These are phyloP conservation scores for Lentithecium fluviatile DNA, from an alignment of 495 filamentous ascomycete genomes.

Conservation along the genomic window DNA sequence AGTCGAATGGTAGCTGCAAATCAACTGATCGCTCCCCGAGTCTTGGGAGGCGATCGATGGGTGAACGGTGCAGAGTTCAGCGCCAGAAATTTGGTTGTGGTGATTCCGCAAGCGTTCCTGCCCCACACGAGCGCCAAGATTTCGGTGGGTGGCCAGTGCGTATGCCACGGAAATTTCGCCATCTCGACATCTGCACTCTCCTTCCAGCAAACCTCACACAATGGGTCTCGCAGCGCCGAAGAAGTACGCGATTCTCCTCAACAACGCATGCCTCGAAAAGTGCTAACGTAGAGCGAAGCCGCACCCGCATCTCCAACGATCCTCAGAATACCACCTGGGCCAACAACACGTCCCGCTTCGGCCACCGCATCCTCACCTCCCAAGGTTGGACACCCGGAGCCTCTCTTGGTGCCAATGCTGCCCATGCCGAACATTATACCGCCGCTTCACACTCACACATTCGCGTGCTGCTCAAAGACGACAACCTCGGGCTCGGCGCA, in stretches of 20 bases:
- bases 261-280: not conserved
- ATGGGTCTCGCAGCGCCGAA: slow-evolving; percentile 39
- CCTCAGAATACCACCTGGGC: slow-evolving; percentile 94
- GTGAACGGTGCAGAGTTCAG: not conserved
- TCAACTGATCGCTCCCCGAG: not conserved
- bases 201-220: slow-evolving; percentile 5
- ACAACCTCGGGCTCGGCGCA: slow-evolving; percentile 84
- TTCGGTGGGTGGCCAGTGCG: slow-evolving; percentile 19
- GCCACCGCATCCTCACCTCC: slow-evolving; percentile 77
- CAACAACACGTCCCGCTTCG: slow-evolving; percentile 74
- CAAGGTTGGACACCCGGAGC: slow-evolving; percentile 89
- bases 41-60: not conserved
- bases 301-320: slow-evolving; percentile 77
- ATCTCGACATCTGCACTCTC: not conserved
- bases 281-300: slow-evolving; percentile 52
- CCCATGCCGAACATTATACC: slow-evolving; percentile 72
- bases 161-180: slow-evolving; percentile 8
- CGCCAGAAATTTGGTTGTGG: not conserved
- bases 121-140: slow-evolving; percentile 29
- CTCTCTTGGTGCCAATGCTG: slow-evolving; percentile 71
- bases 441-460: slow-evolving; percentile 76
- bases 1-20: not conserved
- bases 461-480: slow-evolving; percentile 77
- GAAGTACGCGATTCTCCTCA: slow-evolving; percentile 17
- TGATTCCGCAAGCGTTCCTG: not conserved